Percentiles rank a stretch among this genome's conserved stretches.
Evolutionary conservation across 139 green algal genomes (phyloP).

Genomic region (Protoeuglena noctilucae): DNA sequence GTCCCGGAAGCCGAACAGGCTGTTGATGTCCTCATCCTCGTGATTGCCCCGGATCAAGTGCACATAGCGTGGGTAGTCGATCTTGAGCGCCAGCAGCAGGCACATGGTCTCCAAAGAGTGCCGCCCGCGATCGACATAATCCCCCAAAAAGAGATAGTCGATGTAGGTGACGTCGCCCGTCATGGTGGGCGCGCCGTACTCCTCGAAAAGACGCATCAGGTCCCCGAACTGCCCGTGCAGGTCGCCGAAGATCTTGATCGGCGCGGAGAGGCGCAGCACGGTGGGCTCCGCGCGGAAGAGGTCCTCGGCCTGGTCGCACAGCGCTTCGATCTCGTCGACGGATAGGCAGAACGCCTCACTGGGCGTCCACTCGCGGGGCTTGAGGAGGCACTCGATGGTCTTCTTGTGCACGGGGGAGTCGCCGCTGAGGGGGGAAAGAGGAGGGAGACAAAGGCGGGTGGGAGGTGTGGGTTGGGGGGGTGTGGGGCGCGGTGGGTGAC

Average conservation of each 20-base stretch:
- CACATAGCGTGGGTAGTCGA: slow-evolving; percentile 79
- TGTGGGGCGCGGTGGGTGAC: no score
- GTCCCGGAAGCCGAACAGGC: slow-evolving; percentile 94
- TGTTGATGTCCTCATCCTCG: slow-evolving; percentile 94
- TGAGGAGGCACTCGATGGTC: slow-evolving; percentile 71
- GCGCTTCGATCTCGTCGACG: slow-evolving; percentile 65
- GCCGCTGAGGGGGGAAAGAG: no score
- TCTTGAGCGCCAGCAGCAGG: slow-evolving; percentile 87
- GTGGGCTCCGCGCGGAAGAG: slow-evolving; percentile 70
- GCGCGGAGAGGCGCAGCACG: slow-evolving; percentile 67
- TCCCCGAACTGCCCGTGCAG: slow-evolving; percentile 96
- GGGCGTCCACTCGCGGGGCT: slow-evolving; percentile 64
- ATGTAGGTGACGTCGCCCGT: slow-evolving; percentile 99
- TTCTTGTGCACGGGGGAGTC: slow-evolving; percentile 49
- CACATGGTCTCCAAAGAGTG: slow-evolving; percentile 71
- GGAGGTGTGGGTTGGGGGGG: no score
- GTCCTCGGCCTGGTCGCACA: slow-evolving; percentile 77
- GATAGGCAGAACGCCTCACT: slow-evolving; percentile 52
- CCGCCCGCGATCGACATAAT: slow-evolving; percentile 73
- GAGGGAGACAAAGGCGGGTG: no score
- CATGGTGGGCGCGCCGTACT: slow-evolving; percentile 90
- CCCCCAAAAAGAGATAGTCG: slow-evolving; percentile 79
- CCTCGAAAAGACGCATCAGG: slow-evolving; percentile 98
- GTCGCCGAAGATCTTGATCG: slow-evolving; percentile 98
- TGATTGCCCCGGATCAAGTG: slow-evolving; percentile 98